Base-by-base conservation (phyloP, 768 basidiomycete genomes). In the Leccinellum luteum region DNA sequence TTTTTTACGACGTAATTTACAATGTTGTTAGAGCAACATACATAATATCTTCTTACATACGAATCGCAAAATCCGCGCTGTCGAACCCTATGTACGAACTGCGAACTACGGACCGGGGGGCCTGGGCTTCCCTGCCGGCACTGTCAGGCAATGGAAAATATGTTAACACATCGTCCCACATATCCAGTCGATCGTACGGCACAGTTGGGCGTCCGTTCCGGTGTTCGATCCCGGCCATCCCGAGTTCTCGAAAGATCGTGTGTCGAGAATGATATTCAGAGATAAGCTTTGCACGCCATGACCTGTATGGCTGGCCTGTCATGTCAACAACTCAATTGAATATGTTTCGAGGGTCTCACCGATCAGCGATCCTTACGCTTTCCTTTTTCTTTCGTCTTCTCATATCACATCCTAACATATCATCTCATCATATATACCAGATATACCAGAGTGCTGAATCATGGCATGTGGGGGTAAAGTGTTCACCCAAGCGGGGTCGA, bases 1-100 rank as follows among this genome's bases (percentile, higher is more conserved):
- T 58, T 60, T 58, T 59, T 69, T 64, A 68, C 68, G 66, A 68
- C 67, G 25, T 62, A 64, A 67, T 69, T 63, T 43, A 59, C 62
- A 53, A 62, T 55, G 60, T 52, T 59, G 67, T 60, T 45, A 41
- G 51, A 57, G 47, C 56, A 56, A 43, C 41, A 43, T 43, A 43
- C 19, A 56, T 59, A 65, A 67, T 68, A 57, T 64, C 55, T 43
- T 64, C 55, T 43, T 43, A 43, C 41, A 43, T 9, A 19, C n/a
- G 8, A n/a, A 3, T 43, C 41, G 41, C n/a, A 19, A 43, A 43
- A 43, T 19, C 41, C 41, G 41, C 41, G 41, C 41, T 19, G 41
- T 43, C 41, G 41, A 43, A 13, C 41, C 41, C 19, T 19, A 43
- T 12, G n/a, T 6, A 43, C 41, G 10, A 10, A 43, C 41, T 43